These are phyloP conservation scores for Fusarium miscanthi DNA, from an alignment of 2,329 filamentous ascomycete species.

Conservation along the genomic window DNA sequence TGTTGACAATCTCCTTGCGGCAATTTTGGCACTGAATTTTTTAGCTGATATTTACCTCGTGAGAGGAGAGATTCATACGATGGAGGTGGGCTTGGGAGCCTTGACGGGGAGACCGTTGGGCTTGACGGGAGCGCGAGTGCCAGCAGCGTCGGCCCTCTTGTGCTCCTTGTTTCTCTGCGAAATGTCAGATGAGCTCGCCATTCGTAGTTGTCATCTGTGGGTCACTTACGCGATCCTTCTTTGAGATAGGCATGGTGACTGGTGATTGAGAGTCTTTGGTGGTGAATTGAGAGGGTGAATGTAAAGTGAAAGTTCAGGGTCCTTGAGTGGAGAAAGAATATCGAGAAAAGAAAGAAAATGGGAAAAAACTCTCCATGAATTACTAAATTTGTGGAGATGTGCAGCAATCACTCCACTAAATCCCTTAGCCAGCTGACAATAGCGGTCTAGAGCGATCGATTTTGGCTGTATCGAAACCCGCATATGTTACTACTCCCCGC, in stretches of 20 bases:
- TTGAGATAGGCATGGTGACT: constrained; percentile 45
- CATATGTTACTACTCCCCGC: neutral
- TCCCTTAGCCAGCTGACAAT: constrained; percentile 4
- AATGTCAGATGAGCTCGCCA: neutral
- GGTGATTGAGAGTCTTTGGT: neutral
- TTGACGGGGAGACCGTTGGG: constrained; percentile 67
- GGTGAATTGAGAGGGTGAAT: neutral
- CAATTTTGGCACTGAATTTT: constrained; percentile 59
- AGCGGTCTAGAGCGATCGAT: constrained; percentile 10
- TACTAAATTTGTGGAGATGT: neutral
- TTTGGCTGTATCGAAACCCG: neutral
- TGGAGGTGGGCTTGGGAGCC: constrained; percentile 56
- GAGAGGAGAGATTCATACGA: constrained; percentile 19
- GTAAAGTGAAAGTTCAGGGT: constrained; percentile 9
- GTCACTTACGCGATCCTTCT: constrained; percentile 42
- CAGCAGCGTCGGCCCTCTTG: constrained; percentile 65
- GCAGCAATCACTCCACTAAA: constrained; percentile 4
- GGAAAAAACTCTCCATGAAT: constrained; percentile 25
- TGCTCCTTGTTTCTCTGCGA: constrained; percentile 63
- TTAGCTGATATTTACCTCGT: neutral
- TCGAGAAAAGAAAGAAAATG: constrained; percentile 11
- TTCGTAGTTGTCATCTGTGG: accelerated
- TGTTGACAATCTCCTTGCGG: constrained; percentile 62
- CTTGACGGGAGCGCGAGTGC: constrained; percentile 64
- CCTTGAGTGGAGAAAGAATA: constrained; percentile 2